Conservation (phyloP, 768 basidiomycete species). For the Auricularia auricula-judae region DNA sequence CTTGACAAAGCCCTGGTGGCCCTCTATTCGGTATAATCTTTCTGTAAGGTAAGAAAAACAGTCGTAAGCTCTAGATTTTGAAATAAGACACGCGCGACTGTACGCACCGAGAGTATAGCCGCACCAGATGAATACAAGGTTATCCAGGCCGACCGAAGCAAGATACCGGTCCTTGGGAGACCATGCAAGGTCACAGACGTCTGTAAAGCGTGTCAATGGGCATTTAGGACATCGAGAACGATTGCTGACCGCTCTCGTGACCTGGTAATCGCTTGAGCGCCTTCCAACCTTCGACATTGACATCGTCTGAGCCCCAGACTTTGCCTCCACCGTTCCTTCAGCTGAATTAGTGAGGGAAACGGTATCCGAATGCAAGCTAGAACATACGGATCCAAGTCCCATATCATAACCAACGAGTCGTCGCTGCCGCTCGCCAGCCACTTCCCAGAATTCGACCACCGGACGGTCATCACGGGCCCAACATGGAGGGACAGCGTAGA, state of each 20-base stretch:
- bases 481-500: slow-evolving; percentile 91
- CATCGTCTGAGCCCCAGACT: slow-evolving; percentile 90
- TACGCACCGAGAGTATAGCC: slow-evolving; percentile 74
- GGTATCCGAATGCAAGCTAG: neutral
- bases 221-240: neutral
- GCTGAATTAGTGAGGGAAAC: slow-evolving; percentile 1
- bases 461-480: slow-evolving; percentile 80
- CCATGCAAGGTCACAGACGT: slow-evolving; percentile 95
- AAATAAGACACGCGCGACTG: too few relatives aligned
- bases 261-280: slow-evolving; percentile 84
- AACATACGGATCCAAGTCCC: slow-evolving; percentile 92
- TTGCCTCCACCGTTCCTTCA: slow-evolving; percentile 66
- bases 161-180: slow-evolving; percentile 84
- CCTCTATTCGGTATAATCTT: slow-evolving; percentile 69
- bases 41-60: slow-evolving; percentile 32
- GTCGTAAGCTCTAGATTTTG: too few relatives aligned
- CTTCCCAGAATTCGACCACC: slow-evolving; percentile 89
- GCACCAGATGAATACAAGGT: slow-evolving; percentile 87
- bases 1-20: slow-evolving; percentile 94
- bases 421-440: slow-evolving; percentile 96
- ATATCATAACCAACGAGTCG: slow-evolving; percentile 91
- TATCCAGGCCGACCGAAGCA: slow-evolving; percentile 90
- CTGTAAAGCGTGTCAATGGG: slow-evolving; percentile 28
- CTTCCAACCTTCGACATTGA: slow-evolving; percentile 97
- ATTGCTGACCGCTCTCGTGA: slow-evolving; percentile 75